Evolutionary conservation across 2,329 filamentous ascomycete genomes (phyloP), one percentile per base, ranked within the genome.

Genomic region (Talaromyces sp.): DNA sequence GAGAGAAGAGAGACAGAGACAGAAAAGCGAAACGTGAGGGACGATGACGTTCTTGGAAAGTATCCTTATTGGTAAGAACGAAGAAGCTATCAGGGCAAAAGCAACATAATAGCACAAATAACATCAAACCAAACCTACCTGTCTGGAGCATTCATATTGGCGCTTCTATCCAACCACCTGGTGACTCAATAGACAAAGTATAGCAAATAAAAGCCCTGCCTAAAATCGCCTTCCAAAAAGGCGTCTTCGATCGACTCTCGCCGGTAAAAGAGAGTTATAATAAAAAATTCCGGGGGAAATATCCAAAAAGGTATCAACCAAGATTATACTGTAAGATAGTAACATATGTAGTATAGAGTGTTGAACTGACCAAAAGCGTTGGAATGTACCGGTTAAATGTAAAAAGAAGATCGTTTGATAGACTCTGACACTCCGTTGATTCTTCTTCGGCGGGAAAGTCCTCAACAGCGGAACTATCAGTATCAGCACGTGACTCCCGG

Each of bases 61-160:
- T 15, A 28, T 28, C 45, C 5, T 48, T 3, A 8, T 25, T 7
- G 28, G 17, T 25, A 33, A 19, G 31, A 25, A 17, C 43, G 43
- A 45, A 46, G n/a, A 25, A 35, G 25, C 45, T n/a, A 35, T 35
- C 25, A 48, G n/a, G 28, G 17, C 9, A 15, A 13, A n/a, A 48
- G 25, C 11, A 10, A 46, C 25, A 31, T 15, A 31, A 46, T n/a
- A 46, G 8, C 17, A 17, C n/a, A 46, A 15, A 31, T 9, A 48
- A 28, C 6, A 36, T 33, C 19, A 50, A 33, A 21, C 36, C 15
- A 39, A 61, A 53, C 60, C 35, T 28, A 62, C 61, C 61, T 61
- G 10, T 62, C 61, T 51, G 61, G 61, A 36, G 59, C 61, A 22
- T 62, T 62, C 61, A 62, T 62, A 10, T 25, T 50, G 15, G 3